Percentiles rank a stretch among this genome's conserved stretches.
phyloP scores from a whole-genome alignment of 1,139 yeast species.

The Yamadazyma blattariae region DNA sequence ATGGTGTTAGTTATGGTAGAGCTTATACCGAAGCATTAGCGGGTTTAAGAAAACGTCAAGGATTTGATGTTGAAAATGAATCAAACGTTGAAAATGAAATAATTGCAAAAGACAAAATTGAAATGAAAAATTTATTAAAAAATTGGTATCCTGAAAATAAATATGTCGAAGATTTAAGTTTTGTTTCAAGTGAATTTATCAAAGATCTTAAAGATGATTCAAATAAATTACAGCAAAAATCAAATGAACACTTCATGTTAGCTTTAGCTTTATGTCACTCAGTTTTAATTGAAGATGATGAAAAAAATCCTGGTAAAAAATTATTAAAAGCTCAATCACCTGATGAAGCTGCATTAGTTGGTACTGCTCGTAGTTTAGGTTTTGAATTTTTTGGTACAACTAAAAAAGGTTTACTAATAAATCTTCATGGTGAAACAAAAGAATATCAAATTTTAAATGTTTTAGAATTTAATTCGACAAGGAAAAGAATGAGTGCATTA shows the following conservation, averaged over 20 bases:
- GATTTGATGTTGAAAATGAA: conserved; percentile 52
- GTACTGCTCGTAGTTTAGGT: conserved; percentile 58
- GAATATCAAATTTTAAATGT: conserved; percentile 49
- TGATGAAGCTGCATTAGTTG: conserved; percentile 63
- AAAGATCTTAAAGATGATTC: conserved; percentile 28
- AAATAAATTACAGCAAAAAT: conserved; percentile 51
- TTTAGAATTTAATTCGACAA: conserved; percentile 52
- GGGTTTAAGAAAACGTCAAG: conserved; percentile 55
- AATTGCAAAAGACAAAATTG: conserved; percentile 59
- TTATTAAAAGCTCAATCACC: conserved; percentile 60
- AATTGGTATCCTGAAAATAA: conserved; percentile 28
- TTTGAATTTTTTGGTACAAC: conserved; percentile 47
- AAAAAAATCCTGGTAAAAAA: conserved; percentile 28
- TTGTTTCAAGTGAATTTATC: conserved; percentile 64
- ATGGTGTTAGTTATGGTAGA: conserved; percentile 53
- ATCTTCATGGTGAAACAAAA: conserved; percentile 40
- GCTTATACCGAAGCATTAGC: conserved; percentile 64
- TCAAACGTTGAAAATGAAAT: conserved; percentile 34
- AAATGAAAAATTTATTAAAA: conserved; percentile 59
- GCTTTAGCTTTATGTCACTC: conserved; percentile 77
- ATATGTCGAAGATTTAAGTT: conserved; percentile 57
- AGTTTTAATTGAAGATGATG: conserved; percentile 50
- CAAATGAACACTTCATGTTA: conserved; percentile 77
- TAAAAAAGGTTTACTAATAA: conserved; percentile 42
- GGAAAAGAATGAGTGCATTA: conserved; percentile 86